phyloP scores from a whole-genome alignment of 352 stramenopile genomes.

The Thalassiosira mediterranea region DNA sequence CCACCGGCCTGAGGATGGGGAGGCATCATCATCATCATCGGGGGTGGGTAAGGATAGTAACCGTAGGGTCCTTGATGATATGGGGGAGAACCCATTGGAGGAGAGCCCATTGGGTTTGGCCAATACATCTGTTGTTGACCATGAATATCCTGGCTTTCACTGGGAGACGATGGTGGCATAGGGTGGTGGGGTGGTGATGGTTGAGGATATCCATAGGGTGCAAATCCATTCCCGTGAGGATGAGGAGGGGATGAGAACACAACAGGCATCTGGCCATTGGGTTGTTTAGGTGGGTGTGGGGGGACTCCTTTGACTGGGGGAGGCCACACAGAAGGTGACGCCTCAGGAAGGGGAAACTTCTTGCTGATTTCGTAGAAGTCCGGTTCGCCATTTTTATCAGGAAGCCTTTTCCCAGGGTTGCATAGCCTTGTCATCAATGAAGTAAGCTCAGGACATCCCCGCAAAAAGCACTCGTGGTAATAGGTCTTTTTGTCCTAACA shows the following conservation, averaged over 20 bases:
- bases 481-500: conserved; percentile 9
- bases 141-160: conserved; percentile 9
- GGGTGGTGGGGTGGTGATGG: conserved; percentile 14
- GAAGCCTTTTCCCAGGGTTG: conserved; percentile 43
- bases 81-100: conserved; percentile 1
- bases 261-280: not conserved
- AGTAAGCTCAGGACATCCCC: conserved; percentile 12
- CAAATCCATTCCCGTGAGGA: conserved; percentile 4
- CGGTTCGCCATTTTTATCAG: conserved; percentile 34
- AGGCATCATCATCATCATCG: too few relatives aligned
- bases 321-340: too few relatives aligned
- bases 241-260: conserved; percentile 4
- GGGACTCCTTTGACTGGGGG: too few relatives aligned
- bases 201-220: conserved; percentile 22
- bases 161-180: conserved; percentile 5
- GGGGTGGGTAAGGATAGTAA: conserved; percentile 36
- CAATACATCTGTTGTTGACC: conserved; percentile 16
- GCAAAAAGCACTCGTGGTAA: conserved; percentile 26
- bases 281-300: conserved; percentile 5
- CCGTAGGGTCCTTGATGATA: conserved; percentile 29
- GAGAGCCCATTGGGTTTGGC: too few relatives aligned
- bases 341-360: conserved; percentile 32
- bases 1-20: too few relatives aligned
- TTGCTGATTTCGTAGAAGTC: conserved; percentile 50
- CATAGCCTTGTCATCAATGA: conserved; percentile 22